Evolutionary conservation across 108 stramenopile genomes (phyloP).

Genomic region (Discostella pseudostelligera): DNA sequence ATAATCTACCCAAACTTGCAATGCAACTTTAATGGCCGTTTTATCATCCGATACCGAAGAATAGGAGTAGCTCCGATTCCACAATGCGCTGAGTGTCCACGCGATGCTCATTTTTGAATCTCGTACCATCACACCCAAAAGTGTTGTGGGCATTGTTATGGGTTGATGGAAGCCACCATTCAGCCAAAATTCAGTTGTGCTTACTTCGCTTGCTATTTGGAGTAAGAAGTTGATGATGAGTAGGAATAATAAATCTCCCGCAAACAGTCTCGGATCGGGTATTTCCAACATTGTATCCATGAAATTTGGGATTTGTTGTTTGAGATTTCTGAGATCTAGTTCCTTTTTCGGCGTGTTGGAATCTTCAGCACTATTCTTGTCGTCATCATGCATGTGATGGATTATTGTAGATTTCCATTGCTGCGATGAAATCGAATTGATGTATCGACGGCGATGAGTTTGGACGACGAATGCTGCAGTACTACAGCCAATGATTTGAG

Average conservation of each 20-base stretch:
- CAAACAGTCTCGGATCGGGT: slow-evolving; percentile 28
- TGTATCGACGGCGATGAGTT: slow-evolving; percentile 3
- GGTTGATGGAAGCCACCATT: slow-evolving; percentile 69
- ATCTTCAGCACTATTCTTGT: neutral
- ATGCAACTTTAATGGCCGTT: slow-evolving; percentile 19
- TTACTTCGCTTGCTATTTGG: slow-evolving; percentile 34
- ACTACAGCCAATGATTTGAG: neutral
- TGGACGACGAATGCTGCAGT: neutral
- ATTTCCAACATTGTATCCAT: slow-evolving; percentile 31
- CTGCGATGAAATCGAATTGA: no score
- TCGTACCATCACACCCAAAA: slow-evolving; percentile 31
- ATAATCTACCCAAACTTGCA: slow-evolving; percentile 40
- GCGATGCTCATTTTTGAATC: slow-evolving; percentile 46
- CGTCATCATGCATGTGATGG: neutral
- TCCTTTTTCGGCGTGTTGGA: neutral
- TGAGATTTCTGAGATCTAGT: neutral
- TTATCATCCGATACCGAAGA: slow-evolving; percentile 31
- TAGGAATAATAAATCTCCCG: slow-evolving; percentile 41
- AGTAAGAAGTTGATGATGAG: slow-evolving; percentile 38
- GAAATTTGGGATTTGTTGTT: slow-evolving; percentile 8
- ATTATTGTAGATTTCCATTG: slow-evolving; percentile 7
- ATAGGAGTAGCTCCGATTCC: slow-evolving; percentile 35
- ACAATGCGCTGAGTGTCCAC: slow-evolving; percentile 30
- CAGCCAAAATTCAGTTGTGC: slow-evolving; percentile 51
- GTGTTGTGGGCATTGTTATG: slow-evolving; percentile 42